These are phyloP conservation scores for Fusarium coicis DNA, from an alignment of 2,329 filamentous ascomycete species.

Conservation along the genomic window DNA sequence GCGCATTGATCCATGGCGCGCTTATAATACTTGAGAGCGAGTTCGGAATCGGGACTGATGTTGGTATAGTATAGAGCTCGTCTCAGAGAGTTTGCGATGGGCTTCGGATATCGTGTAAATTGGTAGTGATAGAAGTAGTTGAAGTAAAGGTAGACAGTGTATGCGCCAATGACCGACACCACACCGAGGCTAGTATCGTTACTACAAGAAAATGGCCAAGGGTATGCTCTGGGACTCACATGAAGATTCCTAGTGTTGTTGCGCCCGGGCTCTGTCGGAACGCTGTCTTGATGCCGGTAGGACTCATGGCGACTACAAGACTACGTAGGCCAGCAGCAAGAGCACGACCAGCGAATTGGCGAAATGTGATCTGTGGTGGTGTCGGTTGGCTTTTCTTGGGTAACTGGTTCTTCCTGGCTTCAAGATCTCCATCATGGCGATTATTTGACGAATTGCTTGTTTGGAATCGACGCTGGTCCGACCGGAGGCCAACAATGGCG, in stretches of 20 bases:
- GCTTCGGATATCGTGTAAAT: slow-evolving; percentile 71
- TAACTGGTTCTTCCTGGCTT: slow-evolving; percentile 37
- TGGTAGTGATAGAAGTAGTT: slow-evolving; percentile 65
- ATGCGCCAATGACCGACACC: slow-evolving; percentile 44
- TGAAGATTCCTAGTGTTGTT: slow-evolving; percentile 45
- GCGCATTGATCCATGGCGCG: slow-evolving; percentile 79
- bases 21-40: slow-evolving; percentile 86
- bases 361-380: slow-evolving; percentile 47
- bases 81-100: slow-evolving; percentile 81
- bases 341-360: slow-evolving; percentile 44
- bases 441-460: slow-evolving; percentile 35
- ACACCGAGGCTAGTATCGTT: slow-evolving; percentile 44
- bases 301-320: slow-evolving; percentile 48
- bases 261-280: slow-evolving; percentile 48
- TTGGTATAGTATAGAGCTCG: slow-evolving; percentile 89
- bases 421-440: slow-evolving; percentile 17
- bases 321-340: slow-evolving; percentile 51
- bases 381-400: slow-evolving; percentile 38
- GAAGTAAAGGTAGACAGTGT: slow-evolving; percentile 58
- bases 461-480: slow-evolving; percentile 45
- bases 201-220: neutral
- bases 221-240: slow-evolving; percentile 41
- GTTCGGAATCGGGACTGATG: slow-evolving; percentile 75
- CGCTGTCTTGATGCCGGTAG: slow-evolving; percentile 49
- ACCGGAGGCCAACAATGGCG: slow-evolving; percentile 45